Evolutionary conservation across 805 yeast genomes (phyloP).

Genomic region (Ascoidea asiatica): DNA sequence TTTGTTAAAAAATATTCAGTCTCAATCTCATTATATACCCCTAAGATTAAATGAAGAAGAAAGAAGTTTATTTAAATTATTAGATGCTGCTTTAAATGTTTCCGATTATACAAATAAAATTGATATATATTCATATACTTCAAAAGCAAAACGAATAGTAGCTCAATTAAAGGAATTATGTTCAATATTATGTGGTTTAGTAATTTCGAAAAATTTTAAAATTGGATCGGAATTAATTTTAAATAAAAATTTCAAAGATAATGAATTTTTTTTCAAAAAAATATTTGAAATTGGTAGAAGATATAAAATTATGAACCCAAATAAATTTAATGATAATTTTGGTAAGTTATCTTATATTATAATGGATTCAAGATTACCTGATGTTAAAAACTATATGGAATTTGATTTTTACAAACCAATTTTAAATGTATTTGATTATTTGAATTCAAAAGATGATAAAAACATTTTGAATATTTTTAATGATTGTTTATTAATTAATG

Average conservation of each 20-base stretch:
- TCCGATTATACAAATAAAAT: slow-evolving; percentile 73
- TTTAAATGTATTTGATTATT: slow-evolving; percentile 39
- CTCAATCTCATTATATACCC: slow-evolving; percentile 46
- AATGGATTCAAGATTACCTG: slow-evolving; percentile 71
- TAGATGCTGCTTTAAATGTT: slow-evolving; percentile 68
- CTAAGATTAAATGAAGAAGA: slow-evolving; percentile 55
- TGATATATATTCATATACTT: slow-evolving; percentile 51
- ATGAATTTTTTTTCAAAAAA: slow-evolving; percentile 59
- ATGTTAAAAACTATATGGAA: slow-evolving; percentile 56
- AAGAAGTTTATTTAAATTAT: slow-evolving; percentile 48
- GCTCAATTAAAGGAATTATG: slow-evolving; percentile 65
- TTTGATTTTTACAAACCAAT: slow-evolving; percentile 67
- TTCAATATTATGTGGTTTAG: slow-evolving; percentile 65
- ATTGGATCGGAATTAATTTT: slow-evolving; percentile 51
- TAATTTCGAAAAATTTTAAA: slow-evolving; percentile 65
- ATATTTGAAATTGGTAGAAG: slow-evolving; percentile 71
- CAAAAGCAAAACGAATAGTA: slow-evolving; percentile 60
- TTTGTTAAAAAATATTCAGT: slow-evolving; percentile 24
- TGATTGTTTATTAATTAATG: slow-evolving; percentile 45
- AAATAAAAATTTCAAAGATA: slow-evolving; percentile 53
- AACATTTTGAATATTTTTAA: slow-evolving; percentile 31
- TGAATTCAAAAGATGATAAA: slow-evolving; percentile 25
- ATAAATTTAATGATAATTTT: slow-evolving; percentile 62
- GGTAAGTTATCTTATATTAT: slow-evolving; percentile 76
- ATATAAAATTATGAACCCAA: slow-evolving; percentile 77